A percentile compares a stretch with the other conserved stretches of the same genome.
Conservation (phyloP, 129 eudicot species). For the Pseudognaphalium luteoalbum region DNA sequence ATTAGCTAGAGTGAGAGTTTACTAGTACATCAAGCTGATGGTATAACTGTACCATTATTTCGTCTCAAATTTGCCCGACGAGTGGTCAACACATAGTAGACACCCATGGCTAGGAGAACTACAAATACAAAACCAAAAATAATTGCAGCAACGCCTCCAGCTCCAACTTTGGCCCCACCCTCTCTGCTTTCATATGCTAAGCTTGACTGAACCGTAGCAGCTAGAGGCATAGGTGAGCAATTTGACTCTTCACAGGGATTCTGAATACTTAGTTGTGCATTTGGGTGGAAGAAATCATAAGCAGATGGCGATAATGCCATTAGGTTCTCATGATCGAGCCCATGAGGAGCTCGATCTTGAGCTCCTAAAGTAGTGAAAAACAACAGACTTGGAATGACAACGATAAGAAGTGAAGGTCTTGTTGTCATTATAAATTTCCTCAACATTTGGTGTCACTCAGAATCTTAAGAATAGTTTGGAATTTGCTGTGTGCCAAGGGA, state of each 20-base stretch:
- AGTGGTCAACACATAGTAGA: conserved; percentile 49
- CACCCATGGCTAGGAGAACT: conserved; percentile 56
- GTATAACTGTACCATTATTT: conserved; percentile 41
- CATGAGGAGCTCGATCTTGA: conserved; percentile 73
- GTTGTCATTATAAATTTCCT: neutral
- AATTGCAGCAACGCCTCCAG: conserved; percentile 56
- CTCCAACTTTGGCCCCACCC: conserved; percentile 36
- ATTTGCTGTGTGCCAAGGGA: neutral
- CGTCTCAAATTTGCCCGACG: conserved; percentile 43
- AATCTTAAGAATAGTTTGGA: neutral
- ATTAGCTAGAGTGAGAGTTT: conserved; percentile 4
- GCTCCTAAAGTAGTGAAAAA: conserved; percentile 38
- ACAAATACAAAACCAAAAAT: conserved; percentile 38
- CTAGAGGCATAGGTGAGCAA: conserved; percentile 57
- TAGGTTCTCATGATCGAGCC: conserved; percentile 44
- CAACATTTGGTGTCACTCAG: neutral
- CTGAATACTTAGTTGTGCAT: conserved; percentile 21
- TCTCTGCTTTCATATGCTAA: conserved; percentile 50
- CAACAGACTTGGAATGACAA: conserved; percentile 23
- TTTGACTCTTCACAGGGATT: conserved; percentile 39
- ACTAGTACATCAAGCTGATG: conserved; percentile 34
- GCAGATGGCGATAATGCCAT: conserved; percentile 70
- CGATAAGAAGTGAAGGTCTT: conserved; percentile 26
- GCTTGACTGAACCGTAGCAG: conserved; percentile 66
- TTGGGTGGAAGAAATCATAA: conserved; percentile 63